Base-by-base conservation (phyloP, 208 protist genomes). In the Leptomonas pyrrhocoris region DNA sequence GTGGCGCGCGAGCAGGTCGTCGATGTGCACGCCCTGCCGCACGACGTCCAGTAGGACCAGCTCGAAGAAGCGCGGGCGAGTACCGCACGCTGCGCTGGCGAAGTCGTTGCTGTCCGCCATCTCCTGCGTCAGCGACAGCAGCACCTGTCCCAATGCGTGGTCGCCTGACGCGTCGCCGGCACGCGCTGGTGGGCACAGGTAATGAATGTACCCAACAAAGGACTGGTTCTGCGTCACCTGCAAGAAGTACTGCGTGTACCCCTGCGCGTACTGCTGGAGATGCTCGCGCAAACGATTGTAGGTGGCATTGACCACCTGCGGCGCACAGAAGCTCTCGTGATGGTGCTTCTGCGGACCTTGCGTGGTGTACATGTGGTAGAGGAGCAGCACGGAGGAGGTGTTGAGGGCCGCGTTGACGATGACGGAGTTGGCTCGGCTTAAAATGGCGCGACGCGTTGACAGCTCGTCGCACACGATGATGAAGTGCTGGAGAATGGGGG, bases 401-500 rank as follows among this genome's bases (percentile, higher is more conserved):
- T 92, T 92, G 25, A 93, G 46, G 23, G 89, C 89, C 36, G 89
- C 80, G 73, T 96, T 96, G 42, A 93, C 61, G n/a, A 92, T 81
- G 40, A 82, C 80, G 16, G 85, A 88, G 70, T 92, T 90, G 16
- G 87, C 92, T 45, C 83, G 83, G 40, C 89, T 90, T 18, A 96
- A 68, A 21, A 87, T 78, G 12, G 83, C 80, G 12, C 92, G 88
- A 23, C 79, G 81, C 5, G 80, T 71, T 28, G 71, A 71, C 21
- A 96, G 77, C 18, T 73, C 68, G 16, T 86, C 78, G 73, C 85
- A 92, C 21, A 83, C 85, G 28, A 96, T 76, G n/a, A 94, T 54
- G 73, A 93, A 93, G 73, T 96, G 92, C 71, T 96, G 92, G 43
- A 96, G 76, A 25, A 89, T 57, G 0, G 92, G 92, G 19, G 84